Evolutionary conservation across 139 green algal species (phyloP), one percentile per base, ranked within the genome.

Genomic region (Chara braunii): DNA sequence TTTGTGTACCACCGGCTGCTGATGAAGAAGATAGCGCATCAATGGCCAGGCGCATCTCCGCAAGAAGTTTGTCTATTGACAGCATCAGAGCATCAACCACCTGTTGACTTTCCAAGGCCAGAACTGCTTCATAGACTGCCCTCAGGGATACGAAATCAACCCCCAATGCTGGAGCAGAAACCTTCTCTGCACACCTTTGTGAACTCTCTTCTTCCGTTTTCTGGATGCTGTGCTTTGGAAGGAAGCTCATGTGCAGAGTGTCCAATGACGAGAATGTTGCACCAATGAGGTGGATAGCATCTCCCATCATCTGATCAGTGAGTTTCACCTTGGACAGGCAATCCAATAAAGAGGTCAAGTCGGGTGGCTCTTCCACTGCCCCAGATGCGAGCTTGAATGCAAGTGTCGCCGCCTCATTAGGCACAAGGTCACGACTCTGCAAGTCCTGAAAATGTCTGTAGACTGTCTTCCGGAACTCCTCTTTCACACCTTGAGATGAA

Each of bases 401-500:
- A 18, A 86, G 37, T 3, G 81, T 77, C 23, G 48, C 65, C 1
- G 81, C 78, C 42, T 86, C 64, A 45, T 86, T 85, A 1, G 81
- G 58, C 12, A 72, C 68, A 60, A 86, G 65, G 4, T 68, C 79
- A 8, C 48, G 26, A 32, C 26, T 29, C 8, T 35, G 42, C 22
- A 72, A 30, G 11, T 11, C 59, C n/a, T 75, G 37, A 45, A 72
- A 72, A 7, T 55, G 45, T 30, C 45, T 55, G 45, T 30, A 55
- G n/a, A n/a, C n/a, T n/a, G n/a, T n/a, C n/a, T n/a, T n/a, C n/a
- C n/a, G n/a, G n/a, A n/a, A n/a, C n/a, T n/a, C n/a, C n/a, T n/a
- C n/a, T n/a, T n/a, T n/a, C n/a, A n/a, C n/a, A n/a, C n/a, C n/a
- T n/a, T n/a, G n/a, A n/a, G n/a, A n/a, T n/a, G n/a, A n/a, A n/a